A percentile compares a stretch with the other conserved stretches of the same genome.
phyloP scores from a whole-genome alignment of 2,329 filamentous ascomycete species.

The Penicillium griseofulvum region DNA sequence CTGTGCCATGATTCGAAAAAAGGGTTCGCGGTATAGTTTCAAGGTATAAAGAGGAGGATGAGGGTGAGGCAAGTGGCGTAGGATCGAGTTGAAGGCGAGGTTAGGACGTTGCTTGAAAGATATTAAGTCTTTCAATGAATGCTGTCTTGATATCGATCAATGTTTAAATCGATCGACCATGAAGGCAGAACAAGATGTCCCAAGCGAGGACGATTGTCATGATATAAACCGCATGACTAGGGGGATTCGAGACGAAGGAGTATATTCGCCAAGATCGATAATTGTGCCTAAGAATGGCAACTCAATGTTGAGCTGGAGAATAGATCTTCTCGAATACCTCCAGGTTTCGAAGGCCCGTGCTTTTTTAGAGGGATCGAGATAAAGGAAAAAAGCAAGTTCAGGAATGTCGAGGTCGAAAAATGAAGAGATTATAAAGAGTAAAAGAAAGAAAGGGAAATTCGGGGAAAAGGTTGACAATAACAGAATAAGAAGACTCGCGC shows the following conservation, averaged over 20 bases:
- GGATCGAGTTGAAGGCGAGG: constrained; percentile 14
- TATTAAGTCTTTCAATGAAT: constrained; percentile 19
- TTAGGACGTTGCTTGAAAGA: constrained; percentile 7
- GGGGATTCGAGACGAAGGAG: constrained; percentile 10
- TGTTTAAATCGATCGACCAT: constrained; percentile 26
- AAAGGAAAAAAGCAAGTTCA: constrained; percentile 1
- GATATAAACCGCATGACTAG: constrained; percentile 41
- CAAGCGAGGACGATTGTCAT: constrained; percentile 42
- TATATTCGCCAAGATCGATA: constrained; percentile 20
- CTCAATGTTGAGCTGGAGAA: constrained; percentile 11
- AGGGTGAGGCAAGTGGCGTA: constrained; percentile 14
- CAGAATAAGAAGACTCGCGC: constrained; percentile 2
- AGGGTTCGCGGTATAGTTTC: constrained; percentile 9
- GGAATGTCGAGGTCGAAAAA: constrained; percentile 1
- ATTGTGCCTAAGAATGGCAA: constrained; percentile 14
- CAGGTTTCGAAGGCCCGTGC: constrained; percentile 10
- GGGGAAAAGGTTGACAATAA: constrained; percentile 2
- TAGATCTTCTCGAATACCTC: constrained; percentile 17
- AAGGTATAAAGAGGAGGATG: background rate
- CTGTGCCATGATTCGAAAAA: constrained; percentile 31
- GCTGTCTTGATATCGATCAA: constrained; percentile 31
- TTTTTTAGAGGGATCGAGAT: background rate
- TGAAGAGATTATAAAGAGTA: constrained; percentile 7
- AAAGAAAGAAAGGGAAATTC: constrained; percentile 3
- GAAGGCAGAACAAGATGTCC: constrained; percentile 32